Base-by-base conservation (phyloP, 2,329 filamentous ascomycete species). In the Apiospora saccharicola region DNA sequence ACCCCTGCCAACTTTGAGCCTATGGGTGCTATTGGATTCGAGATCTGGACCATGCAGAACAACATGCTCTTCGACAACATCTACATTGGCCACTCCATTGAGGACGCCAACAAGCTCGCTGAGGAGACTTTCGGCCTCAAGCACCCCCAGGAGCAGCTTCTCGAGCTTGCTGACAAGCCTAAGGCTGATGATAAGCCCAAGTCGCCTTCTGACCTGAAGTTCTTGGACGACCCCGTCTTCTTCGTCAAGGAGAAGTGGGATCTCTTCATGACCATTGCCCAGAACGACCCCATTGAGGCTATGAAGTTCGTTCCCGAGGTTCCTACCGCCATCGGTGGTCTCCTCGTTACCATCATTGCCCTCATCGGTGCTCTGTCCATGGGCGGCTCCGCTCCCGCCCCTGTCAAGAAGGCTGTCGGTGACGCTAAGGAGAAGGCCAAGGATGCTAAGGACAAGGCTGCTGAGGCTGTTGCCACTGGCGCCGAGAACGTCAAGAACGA, bases 41-140 rank as follows among this genome's bases (percentile, higher is more conserved):
- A 99, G 86, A 96, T 99, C 86, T 99, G 96, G 96, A 98, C 96
- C 80, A 99, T 99, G 96, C 96, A 98, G 87, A 97, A 92, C 83
- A 93, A 98, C 82, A 98, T 99, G 79, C 92, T 98, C 80, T 98
- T 99, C 80, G 94, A 98, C 91, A 99, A 99, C 92, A 97, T 99
- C 89, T 99, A 98, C 90, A 95, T 99, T 83, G 96, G 96, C 75
- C 96, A 99, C 91, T 98, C 96, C 26, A 83, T 96, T 78, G 94
- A 94, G 81, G 96, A 99, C 78, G 96, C 96, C 75, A 91, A 93
- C 84, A 93, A 95, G 86, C 88, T 99, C 81, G 93, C 94, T 79
- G 89, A 93, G 76, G 94, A 98, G 89, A 94, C 94, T 71, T 99
- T 95, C 84, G 92, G 94, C 81, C 85, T 94, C 86, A 99, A 99